These are phyloP conservation scores for Bimuria novae-zelandiae DNA, from an alignment of 2,329 filamentous ascomycete species.

Conservation along the genomic window DNA sequence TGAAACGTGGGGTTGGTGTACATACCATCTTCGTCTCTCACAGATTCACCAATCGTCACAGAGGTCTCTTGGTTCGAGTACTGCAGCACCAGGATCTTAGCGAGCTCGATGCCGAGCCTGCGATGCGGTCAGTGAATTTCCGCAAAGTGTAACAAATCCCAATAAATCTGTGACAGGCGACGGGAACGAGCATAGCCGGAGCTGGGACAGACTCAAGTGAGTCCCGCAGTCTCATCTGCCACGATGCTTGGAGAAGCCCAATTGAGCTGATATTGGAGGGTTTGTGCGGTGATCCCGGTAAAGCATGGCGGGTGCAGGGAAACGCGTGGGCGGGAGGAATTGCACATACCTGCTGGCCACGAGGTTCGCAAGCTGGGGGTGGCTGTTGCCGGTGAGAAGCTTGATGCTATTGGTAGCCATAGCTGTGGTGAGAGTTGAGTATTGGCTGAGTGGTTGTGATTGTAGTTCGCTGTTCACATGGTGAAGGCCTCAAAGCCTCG, in stretches of 20 bases:
- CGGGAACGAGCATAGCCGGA: no score
- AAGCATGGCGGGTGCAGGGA: background rate
- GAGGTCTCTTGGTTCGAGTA: constrained; percentile 88
- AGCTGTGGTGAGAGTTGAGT: constrained; percentile 23
- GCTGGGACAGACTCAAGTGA: no score
- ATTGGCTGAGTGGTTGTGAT: background rate
- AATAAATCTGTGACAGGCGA: no score
- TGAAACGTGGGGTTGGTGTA: background rate
- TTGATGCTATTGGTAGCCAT: constrained; percentile 79
- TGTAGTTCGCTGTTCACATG: constrained; percentile 19
- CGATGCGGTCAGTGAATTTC: constrained; percentile 19
- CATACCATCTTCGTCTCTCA: constrained; percentile 90
- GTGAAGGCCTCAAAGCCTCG: constrained; percentile 16
- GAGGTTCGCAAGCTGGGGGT: constrained; percentile 71
- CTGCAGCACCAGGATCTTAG: constrained; percentile 79
- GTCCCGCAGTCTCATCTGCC: no score
- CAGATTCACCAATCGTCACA: constrained; percentile 93
- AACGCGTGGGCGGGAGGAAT: constrained; percentile 6
- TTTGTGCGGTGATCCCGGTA: no score
- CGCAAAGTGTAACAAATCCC: no score
- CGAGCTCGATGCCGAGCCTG: constrained; percentile 76
- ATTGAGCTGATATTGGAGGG: no score
- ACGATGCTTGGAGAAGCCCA: no score
- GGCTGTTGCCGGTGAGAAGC: constrained; percentile 75
- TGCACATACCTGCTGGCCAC: constrained; percentile 66